Evolutionary conservation across 116 monocot species (phyloP).

Genomic region (Iris pallida): DNA sequence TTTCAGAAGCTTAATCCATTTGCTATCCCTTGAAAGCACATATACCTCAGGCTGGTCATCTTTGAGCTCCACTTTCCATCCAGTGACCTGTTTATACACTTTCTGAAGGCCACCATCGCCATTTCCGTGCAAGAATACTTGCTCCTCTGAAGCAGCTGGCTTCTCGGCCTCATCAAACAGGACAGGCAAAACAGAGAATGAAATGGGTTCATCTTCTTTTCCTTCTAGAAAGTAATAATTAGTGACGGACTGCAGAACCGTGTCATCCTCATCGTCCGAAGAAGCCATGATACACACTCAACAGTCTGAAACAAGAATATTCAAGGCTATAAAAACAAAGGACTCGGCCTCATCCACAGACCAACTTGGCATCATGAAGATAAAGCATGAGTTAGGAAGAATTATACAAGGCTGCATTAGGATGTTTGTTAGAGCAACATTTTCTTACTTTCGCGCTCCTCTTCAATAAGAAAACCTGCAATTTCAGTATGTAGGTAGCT

Average conservation of each 20-base stretch:
- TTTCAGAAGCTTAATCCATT: constrained; percentile 47
- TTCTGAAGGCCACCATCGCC: constrained; percentile 45
- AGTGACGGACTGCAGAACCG: constrained; percentile 19
- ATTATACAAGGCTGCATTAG: no score
- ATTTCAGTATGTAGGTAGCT: no score
- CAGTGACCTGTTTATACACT: constrained; percentile 41
- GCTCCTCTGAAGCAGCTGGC: background rate
- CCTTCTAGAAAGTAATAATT: constrained; percentile 48
- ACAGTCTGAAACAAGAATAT: no score
- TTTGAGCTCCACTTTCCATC: constrained; percentile 40
- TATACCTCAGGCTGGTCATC: constrained; percentile 27
- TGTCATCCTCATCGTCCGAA: constrained; percentile 37
- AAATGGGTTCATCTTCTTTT: constrained; percentile 25
- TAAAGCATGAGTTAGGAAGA: no score
- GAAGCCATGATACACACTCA: constrained; percentile 18
- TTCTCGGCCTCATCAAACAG: constrained; percentile 20
- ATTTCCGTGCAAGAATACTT: constrained; percentile 44
- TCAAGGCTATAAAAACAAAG: no score
- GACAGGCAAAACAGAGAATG: constrained; percentile 47
- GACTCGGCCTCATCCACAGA: no score
- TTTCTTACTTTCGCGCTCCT: no score
- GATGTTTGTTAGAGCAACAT: no score
- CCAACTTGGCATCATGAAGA: no score
- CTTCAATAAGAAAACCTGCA: no score
- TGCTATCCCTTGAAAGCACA: constrained; percentile 37